These are phyloP conservation scores for Yamadazyma philogaea DNA, from an alignment of 805 yeast genomes.

Conservation along the genomic window DNA sequence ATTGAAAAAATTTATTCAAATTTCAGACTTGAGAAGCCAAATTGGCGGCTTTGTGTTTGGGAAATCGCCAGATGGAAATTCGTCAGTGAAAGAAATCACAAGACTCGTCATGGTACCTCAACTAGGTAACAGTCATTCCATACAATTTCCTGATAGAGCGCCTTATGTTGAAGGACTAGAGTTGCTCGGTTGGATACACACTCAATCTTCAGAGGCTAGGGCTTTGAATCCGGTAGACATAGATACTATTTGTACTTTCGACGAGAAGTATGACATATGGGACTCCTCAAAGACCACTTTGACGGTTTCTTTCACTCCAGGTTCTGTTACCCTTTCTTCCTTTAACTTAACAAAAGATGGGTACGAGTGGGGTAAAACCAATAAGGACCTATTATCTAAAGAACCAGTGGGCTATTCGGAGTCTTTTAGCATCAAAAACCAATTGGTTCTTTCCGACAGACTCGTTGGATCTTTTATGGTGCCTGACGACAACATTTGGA, in stretches of 20 bases:
- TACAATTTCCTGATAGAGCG: constrained; percentile 54
- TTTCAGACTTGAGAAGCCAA: constrained; percentile 77
- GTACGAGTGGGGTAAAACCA: constrained; percentile 69
- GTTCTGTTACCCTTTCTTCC: constrained; percentile 76
- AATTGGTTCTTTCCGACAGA: constrained; percentile 69
- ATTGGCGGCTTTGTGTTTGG: constrained; percentile 84
- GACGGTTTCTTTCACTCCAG: constrained; percentile 72
- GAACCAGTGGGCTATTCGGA: constrained; percentile 68
- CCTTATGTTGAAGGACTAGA: constrained; percentile 51
- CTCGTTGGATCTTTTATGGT: constrained; percentile 81
- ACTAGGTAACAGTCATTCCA: constrained; percentile 64
- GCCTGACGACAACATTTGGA: constrained; percentile 86
- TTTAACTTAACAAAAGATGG: constrained; percentile 63
- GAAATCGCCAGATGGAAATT: constrained; percentile 66
- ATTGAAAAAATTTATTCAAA: constrained; percentile 69
- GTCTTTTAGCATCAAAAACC: constrained; percentile 57
- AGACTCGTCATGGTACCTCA: constrained; percentile 84
- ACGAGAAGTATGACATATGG: constrained; percentile 40
- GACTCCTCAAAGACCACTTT: constrained; percentile 50
- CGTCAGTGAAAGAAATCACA: constrained; percentile 71
- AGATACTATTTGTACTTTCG: constrained; percentile 49
- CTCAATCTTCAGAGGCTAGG: constrained; percentile 65
- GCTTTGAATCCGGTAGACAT: constrained; percentile 70
- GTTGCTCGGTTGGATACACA: constrained; percentile 92
- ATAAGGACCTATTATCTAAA: constrained; percentile 51